Percentiles rank a stretch among this genome's conserved stretches.
Evolutionary conservation across 2,329 filamentous ascomycete genomes (phyloP).

Genomic region (Cladosporium austrohemisphaericum): DNA sequence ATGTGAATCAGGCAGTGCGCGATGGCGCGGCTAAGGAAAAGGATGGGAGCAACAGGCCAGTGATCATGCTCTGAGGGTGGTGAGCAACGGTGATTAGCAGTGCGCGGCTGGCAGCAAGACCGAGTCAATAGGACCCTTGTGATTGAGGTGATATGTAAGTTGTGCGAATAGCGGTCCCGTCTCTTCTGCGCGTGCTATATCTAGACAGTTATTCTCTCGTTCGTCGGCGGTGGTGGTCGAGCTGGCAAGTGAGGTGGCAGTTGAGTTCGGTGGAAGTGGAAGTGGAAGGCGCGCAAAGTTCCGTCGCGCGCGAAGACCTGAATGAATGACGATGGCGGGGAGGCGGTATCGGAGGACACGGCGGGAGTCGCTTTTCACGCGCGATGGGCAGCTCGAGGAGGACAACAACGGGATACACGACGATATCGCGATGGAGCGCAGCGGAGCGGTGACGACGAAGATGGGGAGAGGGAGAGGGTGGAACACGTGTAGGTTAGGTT

Average conservation of each 20-base stretch:
- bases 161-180: constrained; percentile 6
- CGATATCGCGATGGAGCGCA: no score
- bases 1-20: constrained; percentile 42
- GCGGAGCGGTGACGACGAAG: not conserved
- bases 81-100: constrained; percentile 4
- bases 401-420: no score
- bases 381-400: not conserved
- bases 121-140: constrained; percentile 11
- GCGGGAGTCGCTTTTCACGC: not conserved
- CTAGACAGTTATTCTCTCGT: not conserved
- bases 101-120: constrained; percentile 4
- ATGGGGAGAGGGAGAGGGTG: not conserved
- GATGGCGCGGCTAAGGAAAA: constrained; percentile 18
- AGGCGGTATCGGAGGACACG: constrained; percentile 4
- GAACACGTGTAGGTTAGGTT: not conserved
- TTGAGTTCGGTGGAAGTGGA: not conserved
- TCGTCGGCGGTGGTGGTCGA: not conserved
- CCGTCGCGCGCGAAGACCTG: not conserved
- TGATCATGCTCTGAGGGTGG: constrained; percentile 39
- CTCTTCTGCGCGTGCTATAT: constrained; percentile 9
- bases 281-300: no score
- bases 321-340: constrained; percentile 1
- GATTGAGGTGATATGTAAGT: constrained; percentile 13
- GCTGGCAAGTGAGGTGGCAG: not conserved
- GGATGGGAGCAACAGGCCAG: constrained; percentile 30